Evolutionary conservation across 2,329 filamentous ascomycete genomes (phyloP).

Genomic region (Diaporthe nobilis): DNA sequence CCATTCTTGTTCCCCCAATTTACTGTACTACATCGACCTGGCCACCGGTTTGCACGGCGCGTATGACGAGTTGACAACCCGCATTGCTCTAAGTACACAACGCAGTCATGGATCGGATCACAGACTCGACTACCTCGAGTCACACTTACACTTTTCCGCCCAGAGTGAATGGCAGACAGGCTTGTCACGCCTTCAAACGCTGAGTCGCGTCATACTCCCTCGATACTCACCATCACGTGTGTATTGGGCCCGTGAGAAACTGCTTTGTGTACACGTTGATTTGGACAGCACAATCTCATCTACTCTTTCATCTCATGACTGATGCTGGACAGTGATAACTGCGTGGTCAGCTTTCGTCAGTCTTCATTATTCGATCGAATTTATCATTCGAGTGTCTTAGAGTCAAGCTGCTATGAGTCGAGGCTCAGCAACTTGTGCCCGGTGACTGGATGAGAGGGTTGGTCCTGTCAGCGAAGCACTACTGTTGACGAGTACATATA

Average conservation of each 20-base stretch:
- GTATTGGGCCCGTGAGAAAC: no score
- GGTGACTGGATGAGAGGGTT: neutral
- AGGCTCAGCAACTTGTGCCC: no score
- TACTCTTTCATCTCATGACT: neutral
- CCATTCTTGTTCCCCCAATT: accelerated
- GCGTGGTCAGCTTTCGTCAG: no score
- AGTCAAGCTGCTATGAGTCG: neutral
- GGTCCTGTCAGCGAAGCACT: neutral
- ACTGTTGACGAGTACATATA: neutral
- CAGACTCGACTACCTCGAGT: neutral
- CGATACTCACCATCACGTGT: accelerated
- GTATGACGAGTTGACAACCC: accelerated
- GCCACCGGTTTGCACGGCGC: neutral
- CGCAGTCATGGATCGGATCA: neutral
- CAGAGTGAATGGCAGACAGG: neutral
- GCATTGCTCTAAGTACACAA: accelerated
- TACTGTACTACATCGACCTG: neutral
- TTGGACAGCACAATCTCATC: neutral
- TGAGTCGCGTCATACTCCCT: neutral
- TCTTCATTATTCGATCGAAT: neutral
- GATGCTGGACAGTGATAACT: no score
- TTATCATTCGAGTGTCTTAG: neutral
- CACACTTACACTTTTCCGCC: neutral
- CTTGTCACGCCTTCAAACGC: accelerated
- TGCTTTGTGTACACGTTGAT: neutral